These are phyloP conservation scores for Gelatoporia subvermispora DNA, from an alignment of 768 basidiomycete genomes.

Conservation along the genomic window DNA sequence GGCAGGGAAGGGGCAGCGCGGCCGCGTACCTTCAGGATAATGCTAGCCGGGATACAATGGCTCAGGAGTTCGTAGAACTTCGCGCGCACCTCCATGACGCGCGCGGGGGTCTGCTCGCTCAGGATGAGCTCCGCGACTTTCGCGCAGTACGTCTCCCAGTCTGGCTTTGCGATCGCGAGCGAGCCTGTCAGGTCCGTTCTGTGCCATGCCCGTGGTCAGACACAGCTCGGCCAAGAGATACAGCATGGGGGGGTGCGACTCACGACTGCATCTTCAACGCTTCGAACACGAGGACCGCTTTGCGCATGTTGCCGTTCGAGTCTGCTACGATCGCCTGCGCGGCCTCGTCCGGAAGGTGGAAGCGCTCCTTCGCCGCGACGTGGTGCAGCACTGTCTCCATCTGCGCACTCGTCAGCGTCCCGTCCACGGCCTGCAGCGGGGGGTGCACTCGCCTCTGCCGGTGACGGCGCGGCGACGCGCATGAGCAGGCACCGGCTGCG, in stretches of 20 bases:
- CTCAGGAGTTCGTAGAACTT: slow-evolving; percentile 94
- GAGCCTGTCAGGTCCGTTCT: slow-evolving; percentile 82
- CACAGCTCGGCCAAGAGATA: background rate
- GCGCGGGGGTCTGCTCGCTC: slow-evolving; percentile 81
- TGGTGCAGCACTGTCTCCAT: slow-evolving; percentile 74
- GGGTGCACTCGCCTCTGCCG: slow-evolving; percentile 57
- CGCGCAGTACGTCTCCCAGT: slow-evolving; percentile 97
- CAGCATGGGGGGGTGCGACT: slow-evolving; percentile 21
- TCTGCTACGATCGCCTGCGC: slow-evolving; percentile 74
- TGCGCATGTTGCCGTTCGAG: slow-evolving; percentile 86
- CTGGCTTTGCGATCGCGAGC: slow-evolving; percentile 88
- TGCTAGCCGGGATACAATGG: slow-evolving; percentile 93
- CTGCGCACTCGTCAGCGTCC: slow-evolving; percentile 34
- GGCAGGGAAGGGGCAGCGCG: background rate
- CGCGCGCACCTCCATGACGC: slow-evolving; percentile 86
- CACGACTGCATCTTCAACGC: slow-evolving; percentile 96
- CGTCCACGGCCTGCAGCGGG: slow-evolving; percentile 50
- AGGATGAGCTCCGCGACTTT: slow-evolving; percentile 90
- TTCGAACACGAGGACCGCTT: slow-evolving; percentile 91
- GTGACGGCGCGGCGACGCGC: slow-evolving; percentile 83
- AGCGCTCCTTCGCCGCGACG: slow-evolving; percentile 76
- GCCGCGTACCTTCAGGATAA: slow-evolving; percentile 79
- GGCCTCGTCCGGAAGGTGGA: slow-evolving; percentile 76
- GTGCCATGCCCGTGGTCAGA: slow-evolving; percentile 3
- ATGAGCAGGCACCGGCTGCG: slow-evolving; percentile 92